Percentiles rank a stretch among this genome's conserved stretches.
Evolutionary conservation across 176 grass and related monocot genomes (phyloP).

Genomic region (Secale cereale): DNA sequence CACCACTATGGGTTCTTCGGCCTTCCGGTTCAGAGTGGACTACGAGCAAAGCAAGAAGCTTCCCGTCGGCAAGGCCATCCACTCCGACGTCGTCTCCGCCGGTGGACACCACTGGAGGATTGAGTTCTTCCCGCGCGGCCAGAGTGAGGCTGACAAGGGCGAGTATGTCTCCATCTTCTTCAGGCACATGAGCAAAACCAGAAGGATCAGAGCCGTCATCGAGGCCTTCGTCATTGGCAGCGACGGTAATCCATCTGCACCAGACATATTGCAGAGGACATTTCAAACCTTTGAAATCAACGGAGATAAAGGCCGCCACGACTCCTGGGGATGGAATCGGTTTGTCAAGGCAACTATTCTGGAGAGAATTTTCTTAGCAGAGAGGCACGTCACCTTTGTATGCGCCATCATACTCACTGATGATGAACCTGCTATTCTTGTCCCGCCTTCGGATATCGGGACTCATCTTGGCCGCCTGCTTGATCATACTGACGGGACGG

Average conservation of each 20-base stretch:
- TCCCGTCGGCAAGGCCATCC: not conserved
- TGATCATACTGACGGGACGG: not conserved
- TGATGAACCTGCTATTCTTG: not conserved
- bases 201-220: not conserved
- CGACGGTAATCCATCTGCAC: not conserved
- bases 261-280: not conserved
- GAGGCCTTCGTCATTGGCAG: not conserved
- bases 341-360: not conserved
- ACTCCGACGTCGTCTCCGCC: not conserved
- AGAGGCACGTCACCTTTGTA: not conserved
- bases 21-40: not conserved
- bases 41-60: not conserved
- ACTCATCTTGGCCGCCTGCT: conserved; percentile 29
- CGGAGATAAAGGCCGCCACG: not conserved
- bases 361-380: not conserved
- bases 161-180: conserved; percentile 2
- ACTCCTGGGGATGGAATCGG: not conserved
- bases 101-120: conserved; percentile 31
- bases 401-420: not conserved
- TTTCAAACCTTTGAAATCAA: not conserved
- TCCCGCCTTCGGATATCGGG: conserved; percentile 26
- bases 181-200: not conserved
- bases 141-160: not conserved
- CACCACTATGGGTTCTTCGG: not conserved
- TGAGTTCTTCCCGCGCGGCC: not conserved